Base-by-base conservation (phyloP, 2,329 filamentous ascomycete species). In the Ceratocystis eucalypticola region DNA sequence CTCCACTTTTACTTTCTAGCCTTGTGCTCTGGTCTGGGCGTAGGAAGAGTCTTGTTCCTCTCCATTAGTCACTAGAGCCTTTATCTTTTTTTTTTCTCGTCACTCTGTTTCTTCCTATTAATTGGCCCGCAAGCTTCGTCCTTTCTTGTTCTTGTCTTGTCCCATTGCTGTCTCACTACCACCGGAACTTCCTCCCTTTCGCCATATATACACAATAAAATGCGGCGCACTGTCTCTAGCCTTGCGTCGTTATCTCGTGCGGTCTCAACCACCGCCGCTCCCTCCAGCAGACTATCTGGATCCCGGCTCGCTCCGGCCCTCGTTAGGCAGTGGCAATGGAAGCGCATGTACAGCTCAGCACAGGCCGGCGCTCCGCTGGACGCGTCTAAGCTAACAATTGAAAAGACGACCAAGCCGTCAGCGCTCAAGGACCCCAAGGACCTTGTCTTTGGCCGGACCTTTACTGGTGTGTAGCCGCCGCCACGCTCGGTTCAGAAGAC, bases 381-480 rank as follows among this genome's bases (percentile, higher is more conserved):
- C 75, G 78, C 88, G n/a, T 82, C 85, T 48, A 88, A 87, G 76
- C 84, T 97, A 68, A 79, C 81, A 62, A 81, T 96, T 73, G 86
- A 85, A 68, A 85, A 87, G 77, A 95, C 89, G 1, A 82, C 80
- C 6, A 84, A 82, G 2, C 94, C 93, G 10, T 94, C 93, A 77
- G 75, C 82, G 37, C 80, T 93, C 66, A 80, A 82, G 69, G 86
- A 91, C 65, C 84, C 88, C 15, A 84, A 93, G 74, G 86, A 95
- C 69, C 85, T 99, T 66, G 80, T 97, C 70, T 99, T 99, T 76
- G 94, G 94, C 70, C 84, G 84, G 70, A 88, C 86, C 62, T 99
- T 99, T 77, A 96, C 94, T 72, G 91, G 91, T 92, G 78, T 67
- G 75, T 68, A 45, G 45, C 44, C 46, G 25, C 5, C 20, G 30